phyloP scores from a whole-genome alignment of 345 rosid genomes.

The Balakata baccata region DNA sequence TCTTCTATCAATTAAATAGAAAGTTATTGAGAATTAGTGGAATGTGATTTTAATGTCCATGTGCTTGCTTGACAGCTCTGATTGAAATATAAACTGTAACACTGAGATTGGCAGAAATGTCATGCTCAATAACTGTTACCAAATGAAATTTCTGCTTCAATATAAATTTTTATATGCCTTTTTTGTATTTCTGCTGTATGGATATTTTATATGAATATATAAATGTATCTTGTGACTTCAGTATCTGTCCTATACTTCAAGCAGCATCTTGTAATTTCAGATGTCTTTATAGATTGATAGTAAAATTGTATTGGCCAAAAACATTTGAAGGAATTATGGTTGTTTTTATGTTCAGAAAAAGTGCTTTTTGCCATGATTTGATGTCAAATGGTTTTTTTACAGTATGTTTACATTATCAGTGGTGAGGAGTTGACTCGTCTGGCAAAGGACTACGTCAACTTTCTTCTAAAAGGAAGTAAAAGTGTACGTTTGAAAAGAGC shows the following conservation, averaged over 20 bases:
- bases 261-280: background rate
- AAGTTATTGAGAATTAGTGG: no score
- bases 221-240: no score
- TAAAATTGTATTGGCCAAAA: background rate
- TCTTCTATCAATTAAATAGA: background rate
- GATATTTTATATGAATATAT: no score
- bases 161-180: no score
- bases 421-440: conserved; percentile 69
- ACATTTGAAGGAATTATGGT: background rate
- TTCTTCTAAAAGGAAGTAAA: conserved; percentile 41
- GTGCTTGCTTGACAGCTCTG: background rate
- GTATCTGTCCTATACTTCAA: no score
- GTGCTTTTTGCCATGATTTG: background rate
- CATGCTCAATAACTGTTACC: no score
- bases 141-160: no score
- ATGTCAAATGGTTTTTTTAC: conserved; percentile 14
- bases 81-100: background rate
- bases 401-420: conserved; percentile 62
- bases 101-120: no score
- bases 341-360: background rate
- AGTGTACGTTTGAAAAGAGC: conserved; percentile 60
- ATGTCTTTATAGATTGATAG: background rate
- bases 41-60: no score
- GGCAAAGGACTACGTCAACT: conserved; percentile 67
- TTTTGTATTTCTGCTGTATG: no score